Conservation (phyloP, 2,329 filamentous ascomycete genomes). For the Fusarium fujikuroi region DNA sequence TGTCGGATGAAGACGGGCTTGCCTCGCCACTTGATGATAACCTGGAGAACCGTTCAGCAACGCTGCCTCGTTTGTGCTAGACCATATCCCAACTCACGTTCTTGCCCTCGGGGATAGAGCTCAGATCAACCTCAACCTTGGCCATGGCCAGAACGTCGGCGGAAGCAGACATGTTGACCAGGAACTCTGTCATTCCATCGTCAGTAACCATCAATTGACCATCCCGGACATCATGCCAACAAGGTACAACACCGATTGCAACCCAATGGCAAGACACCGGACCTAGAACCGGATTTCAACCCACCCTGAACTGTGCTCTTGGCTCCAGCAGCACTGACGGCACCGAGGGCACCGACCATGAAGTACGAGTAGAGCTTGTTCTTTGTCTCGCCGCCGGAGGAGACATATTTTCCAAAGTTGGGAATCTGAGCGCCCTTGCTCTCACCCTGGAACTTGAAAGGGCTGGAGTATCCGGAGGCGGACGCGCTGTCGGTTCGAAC, state of each 20-base stretch:
- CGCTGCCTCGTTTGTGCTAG: background rate
- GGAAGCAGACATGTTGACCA: constrained; percentile 99
- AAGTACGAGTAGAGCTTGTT: constrained; percentile 97
- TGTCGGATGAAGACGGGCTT: constrained; percentile 99
- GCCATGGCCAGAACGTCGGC: constrained; percentile 98
- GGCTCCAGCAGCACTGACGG: constrained; percentile 89
- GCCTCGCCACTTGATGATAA: constrained; percentile 99
- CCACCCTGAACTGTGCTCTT: constrained; percentile 98
- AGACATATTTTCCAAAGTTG: constrained; percentile 88
- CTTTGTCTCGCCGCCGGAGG: constrained; percentile 70
- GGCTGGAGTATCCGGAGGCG: constrained; percentile 66
- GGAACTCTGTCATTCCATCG: constrained; percentile 77
- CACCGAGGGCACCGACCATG: constrained; percentile 96
- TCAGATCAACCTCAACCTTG: constrained; percentile 98
- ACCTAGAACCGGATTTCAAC: constrained; percentile 51
- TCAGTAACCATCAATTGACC: constrained; percentile 47
- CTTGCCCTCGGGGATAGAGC: constrained; percentile 96
- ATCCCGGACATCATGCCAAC: constrained; percentile 8
- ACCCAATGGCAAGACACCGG: constrained; percentile 44
- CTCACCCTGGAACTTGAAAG: constrained; percentile 74
- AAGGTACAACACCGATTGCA: constrained; percentile 41
- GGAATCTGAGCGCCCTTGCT: constrained; percentile 77
- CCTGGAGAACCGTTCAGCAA: constrained; percentile 58
- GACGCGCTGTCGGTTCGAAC: constrained; percentile 60
- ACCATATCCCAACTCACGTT: constrained; percentile 73